Percentiles rank a stretch among this genome's conserved stretches.
These are phyloP conservation scores for Panicum miliaceum DNA, from an alignment of 176 grass and related monocot genomes.

Conservation along the genomic window DNA sequence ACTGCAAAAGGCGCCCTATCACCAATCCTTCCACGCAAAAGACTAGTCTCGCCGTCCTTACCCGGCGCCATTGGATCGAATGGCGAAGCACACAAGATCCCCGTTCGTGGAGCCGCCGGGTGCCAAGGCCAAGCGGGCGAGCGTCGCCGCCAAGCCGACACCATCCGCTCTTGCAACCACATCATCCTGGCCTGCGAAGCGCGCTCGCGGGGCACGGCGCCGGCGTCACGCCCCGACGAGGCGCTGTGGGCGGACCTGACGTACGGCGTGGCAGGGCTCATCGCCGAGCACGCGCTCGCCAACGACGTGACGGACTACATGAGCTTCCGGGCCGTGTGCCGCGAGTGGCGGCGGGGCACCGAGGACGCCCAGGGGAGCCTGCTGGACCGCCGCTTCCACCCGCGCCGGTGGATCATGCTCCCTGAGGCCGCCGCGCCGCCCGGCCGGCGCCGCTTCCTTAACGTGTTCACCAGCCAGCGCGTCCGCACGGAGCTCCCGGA, in stretches of 20 bases:
- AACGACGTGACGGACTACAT: slow-evolving; percentile 9
- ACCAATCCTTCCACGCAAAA: too few species aligned
- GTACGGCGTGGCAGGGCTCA: background rate
- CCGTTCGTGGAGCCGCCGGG: too few species aligned
- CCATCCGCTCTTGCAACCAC: background rate
- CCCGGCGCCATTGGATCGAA: background rate
- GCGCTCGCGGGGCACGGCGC: too few species aligned
- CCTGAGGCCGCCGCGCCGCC: background rate
- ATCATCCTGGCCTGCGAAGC: background rate
- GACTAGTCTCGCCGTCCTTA: too few species aligned
- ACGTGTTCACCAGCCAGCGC: background rate
- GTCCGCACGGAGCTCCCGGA: background rate
- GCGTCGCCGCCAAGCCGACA: background rate
- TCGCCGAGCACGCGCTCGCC: slow-evolving; percentile 14
- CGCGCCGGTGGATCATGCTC: slow-evolving; percentile 22
- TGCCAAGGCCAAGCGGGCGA: background rate
- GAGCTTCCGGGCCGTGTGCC: background rate
- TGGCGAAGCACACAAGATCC: background rate
- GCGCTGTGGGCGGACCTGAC: background rate
- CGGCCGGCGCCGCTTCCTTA: background rate
- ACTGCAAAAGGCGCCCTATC: too few species aligned
- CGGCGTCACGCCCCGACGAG: too few species aligned
- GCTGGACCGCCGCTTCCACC: slow-evolving; percentile 7
- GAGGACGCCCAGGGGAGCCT: background rate
- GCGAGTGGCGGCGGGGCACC: background rate